Base-by-base conservation (phyloP, 2,329 filamentous ascomycete genomes). In the Alternaria consortialis region DNA sequence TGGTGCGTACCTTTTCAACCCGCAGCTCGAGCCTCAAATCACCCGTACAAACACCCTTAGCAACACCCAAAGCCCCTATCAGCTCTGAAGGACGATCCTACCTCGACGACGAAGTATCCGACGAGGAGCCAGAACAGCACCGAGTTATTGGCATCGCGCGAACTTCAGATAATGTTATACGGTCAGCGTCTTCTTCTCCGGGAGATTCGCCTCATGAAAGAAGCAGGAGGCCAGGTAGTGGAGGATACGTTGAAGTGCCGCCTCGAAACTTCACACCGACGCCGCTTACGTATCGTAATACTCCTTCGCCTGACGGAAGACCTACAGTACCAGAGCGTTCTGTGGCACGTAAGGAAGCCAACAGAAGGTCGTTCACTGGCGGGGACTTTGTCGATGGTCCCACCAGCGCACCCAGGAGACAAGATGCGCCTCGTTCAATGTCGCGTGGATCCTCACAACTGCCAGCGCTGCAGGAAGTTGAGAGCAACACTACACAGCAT, bases 141-240 rank as follows among this genome's bases (percentile, higher is more conserved):
- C 63, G 71, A 27, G 76, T 74, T 44, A 82, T 82, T 63, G 80
- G 81, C 48, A 70, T 82, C 39, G 81, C 81, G 17, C 78, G 68
- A 50, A 82, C 81, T 6, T 80, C 81, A 12, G 76, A 83, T 64
- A 65, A 76, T 15, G 74, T 74, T 13, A 75, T 79, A 37, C 67
- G 66, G 34, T 65, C 73, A 25, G 65, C 71, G 3, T 71, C 74
- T 12, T 72, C 73, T 12, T 71, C 75, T 36, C 67, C 72, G 20
- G 53, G 34, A 11, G 73, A 74, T 23, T 51, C 56, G 7, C 50
- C 59, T 25, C 29, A 55, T 37, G 65, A 67, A 40, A 63, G 60
- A 29, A 66, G 67, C 37, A 66, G 67, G 36, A 36, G 61, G 7
- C 62, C 67, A 17, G 63, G 67, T 8, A 68, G 73, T 34, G 70